phyloP scores from a whole-genome alignment of 371 early-diverging fungal species.

The Conidiobolus incongruus region DNA sequence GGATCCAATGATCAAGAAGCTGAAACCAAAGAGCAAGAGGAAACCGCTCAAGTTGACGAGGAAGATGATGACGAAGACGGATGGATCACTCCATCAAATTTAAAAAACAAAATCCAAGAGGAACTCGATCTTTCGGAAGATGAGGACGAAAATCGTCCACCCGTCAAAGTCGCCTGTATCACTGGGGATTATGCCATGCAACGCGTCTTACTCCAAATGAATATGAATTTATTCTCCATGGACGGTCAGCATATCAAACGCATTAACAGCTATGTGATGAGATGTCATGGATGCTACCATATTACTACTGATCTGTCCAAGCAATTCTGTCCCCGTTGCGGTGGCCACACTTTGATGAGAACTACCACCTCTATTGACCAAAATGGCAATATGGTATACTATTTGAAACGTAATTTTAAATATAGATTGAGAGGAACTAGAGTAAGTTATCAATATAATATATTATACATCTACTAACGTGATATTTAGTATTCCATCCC shows the following conservation, averaged over 20 bases:
- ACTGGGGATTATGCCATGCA: conserved; percentile 94
- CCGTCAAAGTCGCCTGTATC: conserved; percentile 58
- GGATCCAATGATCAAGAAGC: background rate
- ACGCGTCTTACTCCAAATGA: conserved; percentile 86
- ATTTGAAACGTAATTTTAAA: conserved; percentile 75
- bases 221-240: conserved; percentile 53
- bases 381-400: conserved; percentile 51
- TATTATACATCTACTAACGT: background rate
- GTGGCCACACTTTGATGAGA: conserved; percentile 66
- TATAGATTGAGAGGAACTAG: conserved; percentile 76
- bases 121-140: conserved; percentile 19
- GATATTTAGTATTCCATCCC: conserved; percentile 51
- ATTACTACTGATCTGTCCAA: conserved; percentile 66
- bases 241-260: conserved; percentile 62
- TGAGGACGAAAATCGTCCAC: conserved; percentile 15
- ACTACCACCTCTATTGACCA: conserved; percentile 59
- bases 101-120: conserved; percentile 34
- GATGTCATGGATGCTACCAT: conserved; percentile 87
- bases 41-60: conserved; percentile 12
- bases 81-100: conserved; percentile 89
- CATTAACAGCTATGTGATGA: conserved; percentile 69
- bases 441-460: conserved; percentile 12
- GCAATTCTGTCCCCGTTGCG: conserved; percentile 87
- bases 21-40: conserved; percentile 6
- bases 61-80: conserved; percentile 42